Conservation (phyloP, 108 stramenopile genomes). For the Cyclotella choctawhatcheeana region DNA sequence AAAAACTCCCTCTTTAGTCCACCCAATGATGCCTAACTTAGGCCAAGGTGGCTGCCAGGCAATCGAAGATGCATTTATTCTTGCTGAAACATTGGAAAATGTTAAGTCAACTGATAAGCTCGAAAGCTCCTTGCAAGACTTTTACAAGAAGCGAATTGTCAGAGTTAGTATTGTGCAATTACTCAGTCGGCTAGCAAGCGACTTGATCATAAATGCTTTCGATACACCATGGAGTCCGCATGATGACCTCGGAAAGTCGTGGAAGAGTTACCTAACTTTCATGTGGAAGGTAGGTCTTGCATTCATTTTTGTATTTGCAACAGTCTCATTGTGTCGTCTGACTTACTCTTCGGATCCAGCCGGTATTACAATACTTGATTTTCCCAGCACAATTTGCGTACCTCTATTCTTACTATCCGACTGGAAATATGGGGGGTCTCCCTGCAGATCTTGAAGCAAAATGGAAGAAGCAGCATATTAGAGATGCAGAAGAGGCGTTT, state of each 20-base stretch:
- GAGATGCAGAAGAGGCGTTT: conserved; percentile 78
- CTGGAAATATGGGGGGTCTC: conserved; percentile 80
- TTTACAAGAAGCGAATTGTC: conserved; percentile 91
- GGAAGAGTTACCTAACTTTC: conserved; percentile 93
- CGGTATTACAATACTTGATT: conserved; percentile 85
- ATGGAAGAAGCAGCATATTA: conserved; percentile 74
- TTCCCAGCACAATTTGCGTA: conserved; percentile 92
- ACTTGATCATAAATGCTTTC: conserved; percentile 95
- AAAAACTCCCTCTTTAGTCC: no score
- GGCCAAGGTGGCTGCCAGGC: conserved; percentile 97
- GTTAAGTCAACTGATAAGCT: conserved; percentile 78
- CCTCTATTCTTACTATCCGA: conserved; percentile 88
- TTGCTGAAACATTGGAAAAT: conserved; percentile 84
- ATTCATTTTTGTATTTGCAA: not conserved
- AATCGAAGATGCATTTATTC: conserved; percentile 95
- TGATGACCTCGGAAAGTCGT: conserved; percentile 83
- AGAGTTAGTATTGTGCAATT: conserved; percentile 91
- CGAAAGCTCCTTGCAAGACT: conserved; percentile 79
- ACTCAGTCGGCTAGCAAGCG: conserved; percentile 89
- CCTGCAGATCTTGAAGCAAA: conserved; percentile 65
- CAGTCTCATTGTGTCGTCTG: no score
- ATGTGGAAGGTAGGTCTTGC: conserved; percentile 78
- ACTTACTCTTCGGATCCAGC: conserved; percentile 36
- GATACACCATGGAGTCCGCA: conserved; percentile 93
- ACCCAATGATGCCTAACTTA: conserved; percentile 98